phyloP scores from a whole-genome alignment of 192 early-diverging fungal genomes.

The Allomyces macrogynus region DNA sequence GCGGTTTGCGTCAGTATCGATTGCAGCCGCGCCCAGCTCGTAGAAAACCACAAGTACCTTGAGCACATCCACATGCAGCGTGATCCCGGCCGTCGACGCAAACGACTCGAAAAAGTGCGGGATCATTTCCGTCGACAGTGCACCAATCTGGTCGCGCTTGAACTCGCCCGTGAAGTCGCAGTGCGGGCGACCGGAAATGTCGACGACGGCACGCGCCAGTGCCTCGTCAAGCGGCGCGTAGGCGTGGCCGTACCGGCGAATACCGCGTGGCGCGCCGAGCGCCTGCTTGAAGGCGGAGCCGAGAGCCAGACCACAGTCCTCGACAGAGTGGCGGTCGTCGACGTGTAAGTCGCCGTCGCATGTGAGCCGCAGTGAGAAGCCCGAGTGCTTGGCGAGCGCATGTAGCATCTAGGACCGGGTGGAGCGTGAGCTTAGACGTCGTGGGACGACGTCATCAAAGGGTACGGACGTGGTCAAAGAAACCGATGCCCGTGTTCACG shows the following conservation, averaged over 20 bases:
- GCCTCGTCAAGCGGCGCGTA: conserved; percentile 95
- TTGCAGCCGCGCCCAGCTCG: too few relatives aligned
- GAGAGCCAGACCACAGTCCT: conserved; percentile 84
- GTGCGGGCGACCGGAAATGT: conserved; percentile 86
- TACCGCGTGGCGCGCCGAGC: conserved; percentile 66
- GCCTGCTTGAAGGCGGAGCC: conserved; percentile 87
- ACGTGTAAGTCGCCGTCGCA: conserved; percentile 91
- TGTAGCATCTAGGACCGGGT: conserved; percentile 62
- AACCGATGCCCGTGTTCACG: conserved; percentile 83
- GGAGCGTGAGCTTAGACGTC: neutral
- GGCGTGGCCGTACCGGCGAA: conserved; percentile 80
- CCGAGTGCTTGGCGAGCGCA: conserved; percentile 87
- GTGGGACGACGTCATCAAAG: neutral
- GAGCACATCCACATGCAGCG: conserved; percentile 86
- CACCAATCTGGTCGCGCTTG: conserved; percentile 78
- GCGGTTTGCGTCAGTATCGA: too few relatives aligned
- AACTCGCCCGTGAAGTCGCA: conserved; percentile 48
- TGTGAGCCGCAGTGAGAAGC: conserved; percentile 65
- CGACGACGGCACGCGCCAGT: conserved; percentile 79
- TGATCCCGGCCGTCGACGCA: conserved; percentile 76
- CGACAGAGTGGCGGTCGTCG: conserved; percentile 95
- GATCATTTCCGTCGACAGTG: conserved; percentile 91
- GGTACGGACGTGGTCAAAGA: conserved; percentile 80
- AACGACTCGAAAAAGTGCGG: conserved; percentile 89
- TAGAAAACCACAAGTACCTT: conserved; percentile 14